Evolutionary conservation across 495 filamentous ascomycete genomes (phyloP).

Genomic region (Pyronema domesticum): DNA sequence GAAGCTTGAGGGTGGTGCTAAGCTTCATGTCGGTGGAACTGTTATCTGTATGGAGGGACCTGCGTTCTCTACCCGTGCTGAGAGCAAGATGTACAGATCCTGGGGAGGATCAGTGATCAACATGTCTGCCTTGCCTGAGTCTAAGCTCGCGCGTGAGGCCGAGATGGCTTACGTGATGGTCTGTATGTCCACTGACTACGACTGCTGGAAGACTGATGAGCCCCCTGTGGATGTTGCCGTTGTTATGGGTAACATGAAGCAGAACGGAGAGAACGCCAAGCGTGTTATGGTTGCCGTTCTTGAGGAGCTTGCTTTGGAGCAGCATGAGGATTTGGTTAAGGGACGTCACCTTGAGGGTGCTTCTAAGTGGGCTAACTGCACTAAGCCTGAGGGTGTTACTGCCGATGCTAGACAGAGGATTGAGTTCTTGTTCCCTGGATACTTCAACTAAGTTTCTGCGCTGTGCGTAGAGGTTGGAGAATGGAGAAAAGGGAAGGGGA

Average conservation of each 20-base stretch:
- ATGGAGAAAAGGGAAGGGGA: no score
- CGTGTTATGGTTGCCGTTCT: slow-evolving; percentile 71
- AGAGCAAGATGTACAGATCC: slow-evolving; percentile 80
- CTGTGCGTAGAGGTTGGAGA: no score
- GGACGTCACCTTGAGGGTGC: slow-evolving; percentile 57
- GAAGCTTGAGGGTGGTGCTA: slow-evolving; percentile 60
- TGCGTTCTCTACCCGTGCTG: slow-evolving; percentile 91
- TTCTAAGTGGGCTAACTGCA: slow-evolving; percentile 53
- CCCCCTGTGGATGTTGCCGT: slow-evolving; percentile 77
- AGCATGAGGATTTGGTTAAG: slow-evolving; percentile 53
- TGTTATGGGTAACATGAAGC: slow-evolving; percentile 92
- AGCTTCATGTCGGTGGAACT: slow-evolving; percentile 58
- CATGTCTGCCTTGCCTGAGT: slow-evolving; percentile 92
- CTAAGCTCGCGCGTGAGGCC: slow-evolving; percentile 87
- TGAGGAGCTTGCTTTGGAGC: slow-evolving; percentile 60
- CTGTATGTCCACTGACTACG: slow-evolving; percentile 98
- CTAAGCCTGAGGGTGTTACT: slow-evolving; percentile 43
- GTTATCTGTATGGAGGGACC: slow-evolving; percentile 94
- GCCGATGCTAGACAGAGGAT: slow-evolving; percentile 50
- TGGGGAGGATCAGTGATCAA: slow-evolving; percentile 90
- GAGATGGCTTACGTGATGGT: slow-evolving; percentile 96
- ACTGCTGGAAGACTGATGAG: slow-evolving; percentile 67
- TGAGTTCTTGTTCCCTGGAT: slow-evolving; percentile 47
- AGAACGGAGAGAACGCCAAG: slow-evolving; percentile 73
- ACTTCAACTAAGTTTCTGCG: slow-evolving; percentile 7